These are phyloP conservation scores for Linnemannia elongata DNA, from an alignment of 192 early-diverging fungal genomes.

Conservation along the genomic window DNA sequence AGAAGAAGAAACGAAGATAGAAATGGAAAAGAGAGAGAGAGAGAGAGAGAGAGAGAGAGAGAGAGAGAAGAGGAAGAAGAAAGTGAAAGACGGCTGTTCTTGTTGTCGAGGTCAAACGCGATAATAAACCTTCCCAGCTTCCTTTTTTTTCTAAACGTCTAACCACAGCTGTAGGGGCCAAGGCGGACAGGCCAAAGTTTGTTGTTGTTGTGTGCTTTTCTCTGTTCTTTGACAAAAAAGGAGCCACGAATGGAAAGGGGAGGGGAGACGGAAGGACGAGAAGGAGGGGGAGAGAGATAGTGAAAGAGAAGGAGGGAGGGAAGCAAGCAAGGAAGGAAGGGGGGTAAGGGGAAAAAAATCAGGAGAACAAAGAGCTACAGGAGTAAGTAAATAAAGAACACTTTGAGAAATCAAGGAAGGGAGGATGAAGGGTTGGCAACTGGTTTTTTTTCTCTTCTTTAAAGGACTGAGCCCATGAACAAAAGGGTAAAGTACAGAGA, in stretches of 20 bases:
- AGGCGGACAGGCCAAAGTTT: background rate
- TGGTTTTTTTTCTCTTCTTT: background rate
- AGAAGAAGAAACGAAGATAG: background rate
- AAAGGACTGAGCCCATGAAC: background rate
- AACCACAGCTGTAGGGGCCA: slow-evolving; percentile 1
- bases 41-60: background rate
- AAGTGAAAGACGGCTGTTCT: background rate
- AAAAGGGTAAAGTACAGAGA: background rate
- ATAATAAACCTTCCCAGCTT: slow-evolving; percentile 7
- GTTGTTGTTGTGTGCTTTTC: background rate
- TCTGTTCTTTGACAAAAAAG: slow-evolving; percentile 4
- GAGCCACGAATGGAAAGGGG: background rate
- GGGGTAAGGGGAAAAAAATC: background rate
- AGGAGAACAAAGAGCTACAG: background rate
- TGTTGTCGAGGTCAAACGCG: slow-evolving; percentile 8
- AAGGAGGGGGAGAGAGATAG: background rate
- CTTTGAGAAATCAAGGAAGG: background rate
- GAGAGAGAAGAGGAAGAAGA: background rate
- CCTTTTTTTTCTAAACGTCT: background rate
- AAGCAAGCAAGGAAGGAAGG: background rate
- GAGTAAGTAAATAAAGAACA: background rate
- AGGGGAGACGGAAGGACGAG: background rate
- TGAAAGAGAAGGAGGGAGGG: background rate
- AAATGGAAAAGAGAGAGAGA: background rate
- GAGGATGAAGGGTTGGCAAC: background rate